Evolutionary conservation across 768 basidiomycete genomes (phyloP).

Genomic region (Gautieria morchelliformis): DNA sequence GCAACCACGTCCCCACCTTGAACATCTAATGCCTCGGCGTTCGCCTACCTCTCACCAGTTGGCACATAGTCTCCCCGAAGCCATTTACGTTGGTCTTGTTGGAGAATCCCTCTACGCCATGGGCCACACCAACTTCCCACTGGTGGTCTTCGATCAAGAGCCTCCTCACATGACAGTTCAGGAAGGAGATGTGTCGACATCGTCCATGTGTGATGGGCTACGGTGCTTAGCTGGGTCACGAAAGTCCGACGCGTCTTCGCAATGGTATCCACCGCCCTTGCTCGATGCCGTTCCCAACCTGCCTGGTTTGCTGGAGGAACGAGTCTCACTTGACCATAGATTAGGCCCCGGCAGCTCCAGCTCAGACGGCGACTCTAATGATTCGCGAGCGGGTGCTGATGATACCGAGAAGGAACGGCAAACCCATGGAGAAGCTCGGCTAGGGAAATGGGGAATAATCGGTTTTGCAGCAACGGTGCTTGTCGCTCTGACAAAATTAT

Average conservation of each 20-base stretch:
- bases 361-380: neutral
- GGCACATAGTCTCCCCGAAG: slow-evolving; percentile 37
- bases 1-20: slow-evolving; percentile 72
- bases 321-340: neutral
- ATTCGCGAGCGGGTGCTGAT: neutral
- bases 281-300: neutral
- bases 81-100: slow-evolving; percentile 71
- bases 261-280: slow-evolving; percentile 4
- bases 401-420: neutral
- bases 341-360: neutral
- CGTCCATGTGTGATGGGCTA: neutral
- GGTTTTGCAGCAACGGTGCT: neutral
- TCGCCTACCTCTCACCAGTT: slow-evolving; percentile 7
- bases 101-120: slow-evolving; percentile 77
- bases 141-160: slow-evolving; percentile 59
- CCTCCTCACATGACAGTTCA: neutral
- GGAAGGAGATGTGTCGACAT: neutral
- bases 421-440: neutral
- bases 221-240: slow-evolving; percentile 2
- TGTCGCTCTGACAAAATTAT: neutral
- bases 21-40: slow-evolving; percentile 52
- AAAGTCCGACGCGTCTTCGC: slow-evolving; percentile 4
- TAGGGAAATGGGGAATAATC: slow-evolving; percentile 1
- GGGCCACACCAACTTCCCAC: slow-evolving; percentile 71
- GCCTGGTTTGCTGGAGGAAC: neutral